Base-by-base conservation (phyloP, 176 grass and related monocot species). In the Carex pumila region DNA sequence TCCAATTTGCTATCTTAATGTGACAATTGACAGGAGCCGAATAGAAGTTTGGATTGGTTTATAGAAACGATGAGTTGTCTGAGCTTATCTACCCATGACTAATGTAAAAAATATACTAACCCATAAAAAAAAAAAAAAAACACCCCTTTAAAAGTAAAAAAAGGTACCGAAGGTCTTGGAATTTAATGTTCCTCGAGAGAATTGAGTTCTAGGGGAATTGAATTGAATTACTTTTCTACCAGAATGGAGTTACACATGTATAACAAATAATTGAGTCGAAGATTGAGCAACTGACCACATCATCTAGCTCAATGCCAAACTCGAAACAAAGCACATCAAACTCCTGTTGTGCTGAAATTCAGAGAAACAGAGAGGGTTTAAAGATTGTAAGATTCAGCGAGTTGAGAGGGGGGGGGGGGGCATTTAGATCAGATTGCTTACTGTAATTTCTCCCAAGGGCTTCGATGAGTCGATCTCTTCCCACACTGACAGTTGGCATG, bases 291-390 rank as follows among this genome's bases (percentile, higher is more conserved):
- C 81, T 81, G 57, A 97, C 92, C 83, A 99, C 97, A 12, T 96
- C 97, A 36, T 99, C 97, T 37, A 99, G 97, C 85, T 99, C 97
- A 87, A 99, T 99, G 65, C 97, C 97, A 71, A 99, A 96, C 39
- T 91, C 91, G 88, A 94, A 99, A 84, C 97, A 96, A 58, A 94
- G 83, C 64, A 10, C 81, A 62, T 99, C 97, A 81, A 99, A 92
- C 15, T 96, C 87, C 87, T 92, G 87, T 83, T 91, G 90, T 60
- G 93, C 97, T 96, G 81, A 85, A 80, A 66, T 67, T 67, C 69
- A 43, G 39, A 71, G 31, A 72, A 22, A 21, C 30, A 53, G 36
- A 3, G 47, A 32, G 56, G 69, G 12, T 61, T 83, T 8, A 47
- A 60, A 68, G 45, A 80, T 13, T 88, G 12, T 34, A 66, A 59